A percentile compares a stretch with the other conserved stretches of the same genome.
These are phyloP conservation scores for Batkoa obscura DNA, from an alignment of 371 early-diverging fungal species.

Conservation along the genomic window DNA sequence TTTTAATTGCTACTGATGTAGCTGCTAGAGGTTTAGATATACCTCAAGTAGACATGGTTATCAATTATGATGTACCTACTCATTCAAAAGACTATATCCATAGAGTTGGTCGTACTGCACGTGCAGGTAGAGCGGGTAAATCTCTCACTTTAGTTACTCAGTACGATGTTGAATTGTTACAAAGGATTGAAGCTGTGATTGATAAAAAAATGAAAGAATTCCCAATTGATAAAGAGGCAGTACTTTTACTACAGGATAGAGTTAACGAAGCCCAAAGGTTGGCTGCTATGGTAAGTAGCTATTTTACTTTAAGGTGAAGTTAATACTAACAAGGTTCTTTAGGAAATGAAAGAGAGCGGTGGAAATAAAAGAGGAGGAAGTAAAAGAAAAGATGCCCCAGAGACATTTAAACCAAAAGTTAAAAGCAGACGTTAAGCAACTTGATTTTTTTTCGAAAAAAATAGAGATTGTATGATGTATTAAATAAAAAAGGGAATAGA, in stretches of 20 bases:
- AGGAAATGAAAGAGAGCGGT: no score
- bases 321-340: no score
- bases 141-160: constrained; percentile 81
- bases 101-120: constrained; percentile 95
- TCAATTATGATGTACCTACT: constrained; percentile 88
- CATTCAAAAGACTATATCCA: constrained; percentile 87
- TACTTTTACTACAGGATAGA: constrained; percentile 79
- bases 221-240: constrained; percentile 64
- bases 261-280: constrained; percentile 79
- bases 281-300: constrained; percentile 22
- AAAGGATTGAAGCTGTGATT: constrained; percentile 79
- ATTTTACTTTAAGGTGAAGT: no score
- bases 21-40: constrained; percentile 93
- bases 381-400: no score
- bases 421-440: no score
- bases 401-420: no score
- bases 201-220: constrained; percentile 66
- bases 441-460: no score
- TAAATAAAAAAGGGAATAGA: no score
- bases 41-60: constrained; percentile 68
- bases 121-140: constrained; percentile 78
- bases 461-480: no score
- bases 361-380: no score
- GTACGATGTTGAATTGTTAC: constrained; percentile 86
- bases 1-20: constrained; percentile 95